Evolutionary conservation across 768 basidiomycete species (phyloP).

Genomic region (Amanita thiersii): DNA sequence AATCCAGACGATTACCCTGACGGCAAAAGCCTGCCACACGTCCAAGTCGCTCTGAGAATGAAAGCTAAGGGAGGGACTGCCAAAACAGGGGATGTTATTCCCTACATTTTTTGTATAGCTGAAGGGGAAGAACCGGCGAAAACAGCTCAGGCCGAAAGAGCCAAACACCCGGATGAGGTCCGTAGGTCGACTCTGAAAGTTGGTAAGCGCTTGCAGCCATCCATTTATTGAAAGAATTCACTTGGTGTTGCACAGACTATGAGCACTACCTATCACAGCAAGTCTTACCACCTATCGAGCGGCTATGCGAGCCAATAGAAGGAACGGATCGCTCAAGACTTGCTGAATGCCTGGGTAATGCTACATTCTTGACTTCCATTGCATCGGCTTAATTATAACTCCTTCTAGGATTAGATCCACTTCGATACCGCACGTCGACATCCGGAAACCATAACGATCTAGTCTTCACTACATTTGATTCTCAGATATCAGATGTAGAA

Average conservation of each 20-base stretch:
- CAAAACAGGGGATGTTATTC: slow-evolving; percentile 86
- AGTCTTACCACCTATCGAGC: slow-evolving; percentile 89
- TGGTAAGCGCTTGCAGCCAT: slow-evolving; percentile 35
- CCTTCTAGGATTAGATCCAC: slow-evolving; percentile 49
- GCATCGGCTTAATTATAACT: too few relatives aligned
- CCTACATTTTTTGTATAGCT: slow-evolving; percentile 86
- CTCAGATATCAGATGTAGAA: slow-evolving; percentile 81
- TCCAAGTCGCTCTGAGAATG: slow-evolving; percentile 90
- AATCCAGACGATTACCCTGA: slow-evolving; percentile 97
- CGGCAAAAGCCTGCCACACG: slow-evolving; percentile 90
- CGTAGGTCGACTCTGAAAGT: slow-evolving; percentile 66
- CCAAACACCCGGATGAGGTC: slow-evolving; percentile 91
- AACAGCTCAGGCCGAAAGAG: slow-evolving; percentile 79
- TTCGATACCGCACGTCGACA: slow-evolving; percentile 37
- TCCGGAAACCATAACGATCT: slow-evolving; percentile 46
- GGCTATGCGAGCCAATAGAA: slow-evolving; percentile 93
- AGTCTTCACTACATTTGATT: slow-evolving; percentile 74
- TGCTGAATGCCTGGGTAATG: slow-evolving; percentile 87
- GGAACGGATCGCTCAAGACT: slow-evolving; percentile 88
- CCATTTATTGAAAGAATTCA: neutral
- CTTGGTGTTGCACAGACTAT: slow-evolving; percentile 49
- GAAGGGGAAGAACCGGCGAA: slow-evolving; percentile 67
- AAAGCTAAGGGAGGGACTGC: slow-evolving; percentile 78
- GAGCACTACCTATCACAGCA: slow-evolving; percentile 89
- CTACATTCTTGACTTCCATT: neutral